These are phyloP conservation scores for Micractinium conductrix DNA, from an alignment of 139 green algal genomes.

Conservation along the genomic window DNA sequence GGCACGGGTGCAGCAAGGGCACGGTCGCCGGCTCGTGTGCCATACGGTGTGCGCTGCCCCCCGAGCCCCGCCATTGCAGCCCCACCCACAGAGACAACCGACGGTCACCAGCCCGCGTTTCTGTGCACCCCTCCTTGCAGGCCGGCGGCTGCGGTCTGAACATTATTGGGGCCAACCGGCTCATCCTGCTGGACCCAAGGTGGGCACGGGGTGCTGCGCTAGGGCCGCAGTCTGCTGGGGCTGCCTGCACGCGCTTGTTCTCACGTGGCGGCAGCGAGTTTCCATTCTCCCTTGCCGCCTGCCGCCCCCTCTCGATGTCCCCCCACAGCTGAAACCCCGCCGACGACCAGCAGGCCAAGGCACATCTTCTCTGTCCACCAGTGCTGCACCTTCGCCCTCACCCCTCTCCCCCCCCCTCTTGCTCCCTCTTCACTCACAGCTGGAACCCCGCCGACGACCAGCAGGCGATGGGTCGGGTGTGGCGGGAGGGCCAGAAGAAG, in stretches of 20 bases:
- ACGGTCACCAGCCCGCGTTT: too few relatives aligned
- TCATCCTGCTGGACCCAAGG: conserved; percentile 90
- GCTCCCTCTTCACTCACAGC: background rate
- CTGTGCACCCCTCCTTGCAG: background rate
- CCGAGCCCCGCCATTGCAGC: too few relatives aligned
- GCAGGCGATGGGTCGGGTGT: conserved; percentile 81
- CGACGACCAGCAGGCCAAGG: conserved; percentile 64
- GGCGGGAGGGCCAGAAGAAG: conserved; percentile 97
- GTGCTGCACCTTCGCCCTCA: background rate
- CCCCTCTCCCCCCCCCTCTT: background rate
- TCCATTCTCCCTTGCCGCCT: background rate
- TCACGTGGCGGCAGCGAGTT: too few relatives aligned
- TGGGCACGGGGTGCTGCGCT: background rate
- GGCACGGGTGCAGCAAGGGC: too few relatives aligned
- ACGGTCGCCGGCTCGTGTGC: too few relatives aligned
- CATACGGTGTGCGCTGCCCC: too few relatives aligned
- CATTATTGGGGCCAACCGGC: conserved; percentile 93
- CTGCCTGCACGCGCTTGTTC: too few relatives aligned
- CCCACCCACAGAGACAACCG: too few relatives aligned
- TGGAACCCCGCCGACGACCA: conserved; percentile 91
- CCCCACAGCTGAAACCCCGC: conserved; percentile 85
- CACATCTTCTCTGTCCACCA: too few relatives aligned
- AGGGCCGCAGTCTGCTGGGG: background rate
- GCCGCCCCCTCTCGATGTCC: background rate
- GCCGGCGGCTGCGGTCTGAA: conserved; percentile 92